Evolutionary conservation across 2,329 filamentous ascomycete species (phyloP), one percentile per base, ranked within the genome.

Genomic region (Fusarium sp.): DNA sequence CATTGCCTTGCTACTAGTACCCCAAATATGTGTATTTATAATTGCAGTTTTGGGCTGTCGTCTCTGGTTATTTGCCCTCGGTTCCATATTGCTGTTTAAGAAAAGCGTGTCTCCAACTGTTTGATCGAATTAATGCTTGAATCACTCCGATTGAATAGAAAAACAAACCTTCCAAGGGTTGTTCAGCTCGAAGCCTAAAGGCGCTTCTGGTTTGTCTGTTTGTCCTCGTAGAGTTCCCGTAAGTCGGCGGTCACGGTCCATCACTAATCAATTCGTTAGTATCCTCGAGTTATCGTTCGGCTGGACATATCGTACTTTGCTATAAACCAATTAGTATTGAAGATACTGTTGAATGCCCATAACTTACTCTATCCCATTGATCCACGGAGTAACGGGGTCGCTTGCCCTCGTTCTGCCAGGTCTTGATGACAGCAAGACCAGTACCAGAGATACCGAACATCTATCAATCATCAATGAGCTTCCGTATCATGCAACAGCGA

Each of bases 361-460:
- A 50, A 80, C 86, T 73, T 81, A 91, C 89, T 82, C 81, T 88
- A 75, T 91, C 90, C 90, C 90, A 92, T 77, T 88, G 86, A 77
- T 91, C 90, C 64, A 91, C 69, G 12, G 87, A 89, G 79, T 88
- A 89, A 74, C 90, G 87, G 61, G 86, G 84, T 76, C 87, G 85
- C 84, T 90, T 91, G 77, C 88, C 87, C 69, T 89, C 89, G 80
- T 90, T 91, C 74, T 88, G 85, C 83, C 85, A 85, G 75, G 86
- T 85, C 79, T 85, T 88, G 75, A 91, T 82, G 73, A 86, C 86
- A 43, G 87, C 87, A 73, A 92, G 77, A 32, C 89, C 89, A 56
- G 87, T 86, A 69, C 90, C 90, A 53, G 88, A 86, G 66, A 87
- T 82, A 70, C 89, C 88, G 74, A 91, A 92, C 90, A 91, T 91